Percentiles rank a stretch among this genome's conserved stretches.
Evolutionary conservation across 495 filamentous ascomycete species (phyloP).

Genomic region (Geoglossum glabrum): DNA sequence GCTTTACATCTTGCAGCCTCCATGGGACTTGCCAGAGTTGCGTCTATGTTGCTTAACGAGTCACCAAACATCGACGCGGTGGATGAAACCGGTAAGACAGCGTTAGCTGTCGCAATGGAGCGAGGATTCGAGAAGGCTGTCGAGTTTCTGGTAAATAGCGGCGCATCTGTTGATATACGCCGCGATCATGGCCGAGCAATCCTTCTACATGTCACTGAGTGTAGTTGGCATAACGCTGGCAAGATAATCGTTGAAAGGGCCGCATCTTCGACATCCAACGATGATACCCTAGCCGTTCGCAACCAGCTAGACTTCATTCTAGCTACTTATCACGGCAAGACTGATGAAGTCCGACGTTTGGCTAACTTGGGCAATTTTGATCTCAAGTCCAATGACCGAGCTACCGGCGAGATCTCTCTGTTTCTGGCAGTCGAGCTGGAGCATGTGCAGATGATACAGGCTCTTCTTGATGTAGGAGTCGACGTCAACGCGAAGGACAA

Average conservation of each 20-base stretch:
- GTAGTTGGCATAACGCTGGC: not conserved
- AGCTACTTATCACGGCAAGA: not conserved
- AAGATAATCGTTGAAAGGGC: slow-evolving; percentile 2
- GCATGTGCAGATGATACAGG: slow-evolving; percentile 5
- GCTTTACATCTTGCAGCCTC: slow-evolving; percentile 9
- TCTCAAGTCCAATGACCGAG: not conserved
- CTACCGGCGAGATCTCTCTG: not conserved
- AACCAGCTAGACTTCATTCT: not conserved
- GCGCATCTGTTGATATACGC: slow-evolving; percentile 5
- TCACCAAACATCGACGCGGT: slow-evolving; percentile 5
- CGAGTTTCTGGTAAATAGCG: slow-evolving; percentile 7
- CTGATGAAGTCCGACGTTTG: not conserved
- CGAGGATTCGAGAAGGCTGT: slow-evolving; percentile 6
- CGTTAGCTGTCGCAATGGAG: slow-evolving; percentile 7
- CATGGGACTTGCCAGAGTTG: slow-evolving; percentile 8
- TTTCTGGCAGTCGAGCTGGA: slow-evolving; percentile 1
- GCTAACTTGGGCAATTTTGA: not conserved
- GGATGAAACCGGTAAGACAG: slow-evolving; percentile 4
- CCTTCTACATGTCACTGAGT: slow-evolving; percentile 3
- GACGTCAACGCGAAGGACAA: slow-evolving; percentile 7
- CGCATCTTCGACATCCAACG: not conserved
- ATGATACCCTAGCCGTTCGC: not conserved
- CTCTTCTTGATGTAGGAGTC: slow-evolving; percentile 9
- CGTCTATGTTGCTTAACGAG: slow-evolving; percentile 4
- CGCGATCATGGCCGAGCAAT: not conserved